Evolutionary conservation across 495 filamentous ascomycete species (phyloP), one percentile per base, ranked within the genome.

Genomic region (Aspergillus wentii): DNA sequence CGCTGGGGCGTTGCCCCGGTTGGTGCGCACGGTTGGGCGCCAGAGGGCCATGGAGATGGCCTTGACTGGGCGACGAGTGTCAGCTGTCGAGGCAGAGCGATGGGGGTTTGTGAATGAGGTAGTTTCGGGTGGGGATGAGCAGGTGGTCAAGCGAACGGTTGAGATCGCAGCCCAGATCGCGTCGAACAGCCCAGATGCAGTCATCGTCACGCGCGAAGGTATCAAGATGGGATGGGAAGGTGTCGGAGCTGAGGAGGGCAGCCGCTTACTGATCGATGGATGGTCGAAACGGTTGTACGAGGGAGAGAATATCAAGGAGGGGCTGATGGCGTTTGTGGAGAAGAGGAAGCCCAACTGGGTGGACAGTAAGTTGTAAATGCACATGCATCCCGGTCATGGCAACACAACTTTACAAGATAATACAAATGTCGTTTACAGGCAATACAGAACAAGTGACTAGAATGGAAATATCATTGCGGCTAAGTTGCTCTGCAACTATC

Each of bases 271-370:
- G 49, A 59, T 66, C 30, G 72, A 74, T 42, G 76, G 71, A 5
- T 72, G 77, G 75, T 83, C 71, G 52, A 62, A 52, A 44, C 56
- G 68, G 53, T 70, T 95, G 47, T 67, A 80, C 38, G 69, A 57
- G 16, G 88, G 85, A 4, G 79, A 86, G 62, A 94, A 94, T 69
- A 82, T 87, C 48, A 76, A 68, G 56, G 88, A 94, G 65, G 88
- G 87, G 0, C 59, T 94, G 35, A 69, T 48, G 66, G 84, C 83
- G 38, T 94, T 95, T 72, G 78, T 86, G 38, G 86, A 91, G 75
- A 88, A 79, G 70, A 75, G 86, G 65, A 72, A 74, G 62, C 78
- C 86, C 18, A 69, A 64, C 41, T 94, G 88, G 87, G 73, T 71
- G 55, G 72, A 81, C 54, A 85, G 82, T 60, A 92, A 91, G 68